These are phyloP conservation scores for Yarrowia sp. DNA, from an alignment of 805 yeast genomes.

Conservation along the genomic window DNA sequence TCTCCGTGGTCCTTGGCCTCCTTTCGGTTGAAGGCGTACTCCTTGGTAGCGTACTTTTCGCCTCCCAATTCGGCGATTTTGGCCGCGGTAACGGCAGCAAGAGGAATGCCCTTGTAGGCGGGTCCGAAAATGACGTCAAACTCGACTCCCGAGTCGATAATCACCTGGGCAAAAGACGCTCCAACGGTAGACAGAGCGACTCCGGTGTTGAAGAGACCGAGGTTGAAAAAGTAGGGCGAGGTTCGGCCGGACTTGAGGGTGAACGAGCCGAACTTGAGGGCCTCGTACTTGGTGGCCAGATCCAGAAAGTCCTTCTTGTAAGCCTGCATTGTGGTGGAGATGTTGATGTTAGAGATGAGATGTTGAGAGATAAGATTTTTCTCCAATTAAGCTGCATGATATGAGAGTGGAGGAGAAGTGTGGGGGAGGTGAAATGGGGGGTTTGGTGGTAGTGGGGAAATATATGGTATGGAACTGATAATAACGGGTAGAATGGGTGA, in stretches of 20 bases:
- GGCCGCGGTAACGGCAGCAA: slow-evolving; percentile 89
- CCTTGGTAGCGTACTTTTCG: slow-evolving; percentile 63
- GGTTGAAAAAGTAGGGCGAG: slow-evolving; percentile 95
- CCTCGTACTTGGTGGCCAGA: slow-evolving; percentile 74
- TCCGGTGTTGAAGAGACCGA: slow-evolving; percentile 87
- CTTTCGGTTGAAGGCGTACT: slow-evolving; percentile 93
- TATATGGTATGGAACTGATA: too few relatives aligned
- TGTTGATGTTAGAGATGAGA: background rate
- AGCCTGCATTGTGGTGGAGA: slow-evolving; percentile 38
- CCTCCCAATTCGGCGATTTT: slow-evolving; percentile 83
- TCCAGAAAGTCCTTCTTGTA: slow-evolving; percentile 70
- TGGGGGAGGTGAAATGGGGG: too few relatives aligned
- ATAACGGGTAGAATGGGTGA: too few relatives aligned
- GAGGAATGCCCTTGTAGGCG: slow-evolving; percentile 95
- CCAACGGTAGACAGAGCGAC: slow-evolving; percentile 75
- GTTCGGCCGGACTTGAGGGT: slow-evolving; percentile 87
- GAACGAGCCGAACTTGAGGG: slow-evolving; percentile 83
- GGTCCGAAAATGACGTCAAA: slow-evolving; percentile 95
- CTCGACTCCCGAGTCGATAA: slow-evolving; percentile 72
- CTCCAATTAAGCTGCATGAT: too few relatives aligned
- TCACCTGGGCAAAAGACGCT: slow-evolving; percentile 83
- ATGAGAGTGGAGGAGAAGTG: too few relatives aligned
- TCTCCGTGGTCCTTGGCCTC: slow-evolving; percentile 98
- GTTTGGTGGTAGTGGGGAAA: too few relatives aligned
- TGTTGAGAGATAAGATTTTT: background rate